Base-by-base conservation (phyloP, 1,284 basidiomycete genomes). In the Grifola frondosa region DNA sequence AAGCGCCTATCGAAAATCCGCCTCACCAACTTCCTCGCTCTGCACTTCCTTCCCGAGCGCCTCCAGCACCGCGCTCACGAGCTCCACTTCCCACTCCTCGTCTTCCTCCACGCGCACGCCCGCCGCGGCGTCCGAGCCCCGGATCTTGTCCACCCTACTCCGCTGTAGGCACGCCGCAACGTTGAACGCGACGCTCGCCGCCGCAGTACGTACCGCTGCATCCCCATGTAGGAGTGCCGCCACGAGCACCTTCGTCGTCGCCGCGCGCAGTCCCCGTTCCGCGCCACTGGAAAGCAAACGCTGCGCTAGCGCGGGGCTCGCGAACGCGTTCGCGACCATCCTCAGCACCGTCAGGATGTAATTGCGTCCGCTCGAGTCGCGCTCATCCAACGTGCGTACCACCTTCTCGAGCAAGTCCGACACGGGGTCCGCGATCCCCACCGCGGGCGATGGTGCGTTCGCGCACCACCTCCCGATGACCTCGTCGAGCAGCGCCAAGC, bases 81-180 rank as follows among this genome's bases (percentile, higher is more conserved):
- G 66, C 66, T 95, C 92, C 0, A 88, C 70, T 57, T 91, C 83
- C 90, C 90, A 94, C 40, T 93, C 90, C 23, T 75, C 84, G 49
- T 84, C 70, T 45, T 76, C 75, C 31, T 74, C 75, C 7, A 56
- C 60, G 20, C 64, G 64, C 36, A 64, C 42, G 5, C 48, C 43
- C 12, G 45, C 47, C 9, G 49, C 45, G 19, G 44, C 42, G 9
- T 51, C 59, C 13, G 59, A 62, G 19, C 68, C 69, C 47, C 67
- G 60, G 22, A 68, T 59, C 50, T 60, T 67, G 30, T 78, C 77
- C 7, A 80, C 66, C 30, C 84, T 63, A 15, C 66, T 68, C 40
- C 69, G 73, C 64, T 92, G 90, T 38, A 88, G 57, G 58, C 73
- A 74, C 3, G 75, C 80, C 1, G 84, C 77, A 5, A 85, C 63